Conservation (phyloP, 1,139 yeast species). For the Yamadazyma blattariae region DNA sequence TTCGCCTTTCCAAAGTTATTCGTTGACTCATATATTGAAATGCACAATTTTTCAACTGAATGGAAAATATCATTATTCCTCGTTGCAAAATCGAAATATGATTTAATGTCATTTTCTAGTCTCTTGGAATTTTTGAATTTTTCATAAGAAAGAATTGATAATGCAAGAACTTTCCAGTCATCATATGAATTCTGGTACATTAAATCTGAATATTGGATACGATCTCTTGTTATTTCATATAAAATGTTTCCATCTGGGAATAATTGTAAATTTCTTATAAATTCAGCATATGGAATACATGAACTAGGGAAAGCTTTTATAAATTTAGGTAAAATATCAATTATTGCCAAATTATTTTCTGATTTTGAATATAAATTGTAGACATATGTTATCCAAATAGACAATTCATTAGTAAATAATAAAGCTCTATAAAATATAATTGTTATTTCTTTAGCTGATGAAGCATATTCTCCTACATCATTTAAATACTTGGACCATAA, state of each 20-base stretch:
- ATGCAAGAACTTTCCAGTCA: conserved; percentile 36
- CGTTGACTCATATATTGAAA: conserved; percentile 25
- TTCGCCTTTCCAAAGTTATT: conserved; percentile 27
- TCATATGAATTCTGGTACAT: conserved; percentile 21
- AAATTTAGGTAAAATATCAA: conserved; percentile 11
- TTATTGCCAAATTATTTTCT: conserved; percentile 2
- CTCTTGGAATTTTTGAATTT: conserved; percentile 7
- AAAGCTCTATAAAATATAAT: conserved; percentile 24
- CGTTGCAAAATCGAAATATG: conserved; percentile 22
- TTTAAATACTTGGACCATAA: conserved; percentile 34
- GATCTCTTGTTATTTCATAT: conserved; percentile 1
- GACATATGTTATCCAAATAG: conserved; percentile 30
- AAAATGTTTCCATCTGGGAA: conserved; percentile 10
- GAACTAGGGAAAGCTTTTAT: conserved; percentile 14
- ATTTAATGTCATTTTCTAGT: conserved; percentile 11
- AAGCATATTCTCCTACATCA: conserved; percentile 21
- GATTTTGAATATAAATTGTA: conserved; percentile 20
- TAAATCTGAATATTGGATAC: conserved; percentile 17
- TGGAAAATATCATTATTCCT: conserved; percentile 34
- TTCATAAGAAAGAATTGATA: conserved; percentile 24
- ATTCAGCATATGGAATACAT: conserved; percentile 29
- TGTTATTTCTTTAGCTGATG: conserved; percentile 13
- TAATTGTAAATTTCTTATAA: conserved; percentile 19
- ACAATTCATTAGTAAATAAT: conserved; percentile 10
- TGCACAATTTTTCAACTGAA: conserved; percentile 38